Evolutionary conservation across 352 stramenopile species (phyloP).

Genomic region (Saprolegnia parasitica): DNA sequence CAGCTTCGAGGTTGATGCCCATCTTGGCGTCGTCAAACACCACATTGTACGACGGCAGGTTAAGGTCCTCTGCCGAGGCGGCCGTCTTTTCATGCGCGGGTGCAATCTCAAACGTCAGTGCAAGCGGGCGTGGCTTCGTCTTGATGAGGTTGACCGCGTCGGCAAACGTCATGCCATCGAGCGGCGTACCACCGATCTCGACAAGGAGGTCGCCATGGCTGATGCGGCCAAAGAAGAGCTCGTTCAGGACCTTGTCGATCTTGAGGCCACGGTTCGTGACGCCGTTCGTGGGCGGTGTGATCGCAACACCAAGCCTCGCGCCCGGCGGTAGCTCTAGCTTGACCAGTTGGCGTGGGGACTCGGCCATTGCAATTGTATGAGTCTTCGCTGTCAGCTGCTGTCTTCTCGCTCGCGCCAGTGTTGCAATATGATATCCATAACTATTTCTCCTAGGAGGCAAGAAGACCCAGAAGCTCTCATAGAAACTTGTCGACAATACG

Average conservation of each 20-base stretch:
- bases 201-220: conserved; percentile 12
- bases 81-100: neutral
- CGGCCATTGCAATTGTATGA: no score
- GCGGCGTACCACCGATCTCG: conserved; percentile 9
- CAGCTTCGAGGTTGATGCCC: conserved; percentile 81
- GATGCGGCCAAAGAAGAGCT: conserved; percentile 16
- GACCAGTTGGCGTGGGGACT: no score
- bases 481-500: no score
- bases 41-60: conserved; percentile 19
- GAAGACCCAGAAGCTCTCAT: no score
- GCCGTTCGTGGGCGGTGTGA: conserved; percentile 24
- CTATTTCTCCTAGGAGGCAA: no score
- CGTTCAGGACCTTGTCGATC: conserved; percentile 28
- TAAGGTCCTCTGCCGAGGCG: neutral
- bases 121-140: conserved; percentile 16
- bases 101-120: conserved; percentile 18
- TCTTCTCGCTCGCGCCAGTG: no score
- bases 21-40: conserved; percentile 59
- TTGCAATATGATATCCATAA: no score
- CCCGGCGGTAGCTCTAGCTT: neutral
- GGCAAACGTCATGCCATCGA: conserved; percentile 28
- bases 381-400: no score
- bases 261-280: conserved; percentile 22
- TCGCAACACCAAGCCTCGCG: conserved; percentile 14
- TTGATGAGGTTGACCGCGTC: conserved; percentile 26